phyloP scores from a whole-genome alignment of 169 alveolate species.

The Plasmodium cynomolgi region DNA sequence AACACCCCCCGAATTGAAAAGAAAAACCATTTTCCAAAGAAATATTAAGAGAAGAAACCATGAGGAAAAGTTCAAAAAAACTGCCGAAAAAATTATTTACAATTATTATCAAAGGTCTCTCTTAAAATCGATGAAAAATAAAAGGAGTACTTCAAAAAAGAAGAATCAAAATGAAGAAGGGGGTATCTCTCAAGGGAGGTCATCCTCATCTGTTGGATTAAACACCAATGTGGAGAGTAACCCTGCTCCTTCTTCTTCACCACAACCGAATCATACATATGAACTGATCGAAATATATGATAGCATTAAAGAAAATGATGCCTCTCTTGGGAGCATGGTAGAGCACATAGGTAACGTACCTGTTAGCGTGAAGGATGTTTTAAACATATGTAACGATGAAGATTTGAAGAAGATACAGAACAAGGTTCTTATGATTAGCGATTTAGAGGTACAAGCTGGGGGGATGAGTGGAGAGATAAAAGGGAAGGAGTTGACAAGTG shows the following conservation, averaged over 20 bases:
- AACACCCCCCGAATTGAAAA: slow-evolving; percentile 90
- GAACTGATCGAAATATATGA: slow-evolving; percentile 15
- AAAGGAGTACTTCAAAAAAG: not conserved
- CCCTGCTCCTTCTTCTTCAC: not conserved
- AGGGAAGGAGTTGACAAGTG: not conserved
- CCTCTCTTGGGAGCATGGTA: slow-evolving; percentile 7
- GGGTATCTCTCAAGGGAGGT: not conserved
- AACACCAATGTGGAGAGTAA: not conserved
- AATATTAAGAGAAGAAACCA: slow-evolving; percentile 70
- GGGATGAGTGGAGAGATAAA: not conserved
- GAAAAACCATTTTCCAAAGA: slow-evolving; percentile 86
- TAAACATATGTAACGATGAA: slow-evolving; percentile 35
- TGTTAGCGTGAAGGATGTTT: slow-evolving; percentile 37
- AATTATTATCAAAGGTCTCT: slow-evolving; percentile 46
- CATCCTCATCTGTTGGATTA: not conserved
- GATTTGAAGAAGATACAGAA: slow-evolving; percentile 14
- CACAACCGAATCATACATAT: not conserved
- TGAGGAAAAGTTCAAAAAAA: slow-evolving; percentile 57
- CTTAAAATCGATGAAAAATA: slow-evolving; percentile 38
- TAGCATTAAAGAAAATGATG: slow-evolving; percentile 14
- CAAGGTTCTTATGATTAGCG: slow-evolving; percentile 21
- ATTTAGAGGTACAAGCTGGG: not conserved
- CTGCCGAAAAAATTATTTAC: slow-evolving; percentile 64
- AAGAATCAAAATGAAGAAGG: not conserved
- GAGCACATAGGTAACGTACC: slow-evolving; percentile 16